Conservation (phyloP, 2,329 filamentous ascomycete genomes). For the Tolypocladium sp. region DNA sequence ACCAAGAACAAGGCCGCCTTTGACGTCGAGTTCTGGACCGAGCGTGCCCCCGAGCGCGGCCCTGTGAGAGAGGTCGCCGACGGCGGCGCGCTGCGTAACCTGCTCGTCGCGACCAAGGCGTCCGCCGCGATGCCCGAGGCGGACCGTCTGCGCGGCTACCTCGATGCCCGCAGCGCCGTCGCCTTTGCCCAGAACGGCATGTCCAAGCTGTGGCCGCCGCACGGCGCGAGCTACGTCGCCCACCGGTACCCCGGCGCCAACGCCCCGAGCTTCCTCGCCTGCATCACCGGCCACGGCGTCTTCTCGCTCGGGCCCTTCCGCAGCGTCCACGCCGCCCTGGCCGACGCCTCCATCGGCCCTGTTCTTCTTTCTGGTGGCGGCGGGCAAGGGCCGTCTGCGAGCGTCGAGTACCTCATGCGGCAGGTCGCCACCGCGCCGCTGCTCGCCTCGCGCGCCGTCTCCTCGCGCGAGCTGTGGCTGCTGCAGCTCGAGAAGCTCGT, state of each 20-base stretch:
- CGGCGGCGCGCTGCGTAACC: conserved; percentile 48
- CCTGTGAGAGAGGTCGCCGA: conserved; percentile 29
- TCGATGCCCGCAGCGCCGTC: conserved; percentile 59
- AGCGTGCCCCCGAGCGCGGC: conserved; percentile 26
- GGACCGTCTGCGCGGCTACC: conserved; percentile 49
- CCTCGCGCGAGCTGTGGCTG: conserved; percentile 36
- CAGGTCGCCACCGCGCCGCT: conserved; percentile 32
- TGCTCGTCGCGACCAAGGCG: conserved; percentile 75
- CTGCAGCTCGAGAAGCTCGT: conserved; percentile 82
- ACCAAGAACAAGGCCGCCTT: conserved; percentile 27
- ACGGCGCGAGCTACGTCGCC: conserved; percentile 32
- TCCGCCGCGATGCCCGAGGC: conserved; percentile 54
- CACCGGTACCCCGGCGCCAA: conserved; percentile 26
- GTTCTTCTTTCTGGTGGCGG: conserved; percentile 28
- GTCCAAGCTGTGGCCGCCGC: conserved; percentile 53
- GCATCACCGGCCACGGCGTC: conserved; percentile 51
- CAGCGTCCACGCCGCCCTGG: conserved; percentile 43
- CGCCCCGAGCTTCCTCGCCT: conserved; percentile 62
- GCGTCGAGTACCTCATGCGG: conserved; percentile 27
- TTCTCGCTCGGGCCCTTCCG: conserved; percentile 39
- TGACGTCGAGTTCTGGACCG: conserved; percentile 46
- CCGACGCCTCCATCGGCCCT: conserved; percentile 36
- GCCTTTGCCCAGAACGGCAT: conserved; percentile 83
- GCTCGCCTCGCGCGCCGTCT: conserved; percentile 30
- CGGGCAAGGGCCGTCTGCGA: not conserved